A percentile compares a stretch with the other conserved stretches of the same genome.
phyloP scores from a whole-genome alignment of 2,329 filamentous ascomycete genomes.

The Eurotiales sp. region DNA sequence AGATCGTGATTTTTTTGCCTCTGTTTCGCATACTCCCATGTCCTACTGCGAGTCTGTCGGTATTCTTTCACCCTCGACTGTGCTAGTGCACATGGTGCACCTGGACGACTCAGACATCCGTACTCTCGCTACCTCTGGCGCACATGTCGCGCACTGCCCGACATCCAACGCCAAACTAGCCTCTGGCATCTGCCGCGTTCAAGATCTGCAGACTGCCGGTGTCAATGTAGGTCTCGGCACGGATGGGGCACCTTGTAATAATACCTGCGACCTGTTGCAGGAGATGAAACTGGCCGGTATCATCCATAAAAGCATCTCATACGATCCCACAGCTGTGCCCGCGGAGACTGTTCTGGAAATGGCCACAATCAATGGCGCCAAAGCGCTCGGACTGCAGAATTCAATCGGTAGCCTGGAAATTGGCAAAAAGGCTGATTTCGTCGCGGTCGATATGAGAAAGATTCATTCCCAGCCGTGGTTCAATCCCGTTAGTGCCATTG shows the following conservation, averaged over 20 bases:
- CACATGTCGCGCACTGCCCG: conserved; percentile 50
- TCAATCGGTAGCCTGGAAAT: conserved; percentile 38
- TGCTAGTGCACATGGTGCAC: conserved; percentile 53
- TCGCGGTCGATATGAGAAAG: conserved; percentile 29
- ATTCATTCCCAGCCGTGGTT: conserved; percentile 39
- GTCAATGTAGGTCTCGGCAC: conserved; percentile 51
- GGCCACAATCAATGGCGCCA: conserved; percentile 51
- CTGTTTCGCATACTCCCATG: conserved; percentile 37
- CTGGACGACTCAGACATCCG: conserved; percentile 44
- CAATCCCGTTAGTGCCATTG: conserved; percentile 38
- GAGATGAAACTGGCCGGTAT: conserved; percentile 53
- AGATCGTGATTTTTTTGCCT: conserved; percentile 38
- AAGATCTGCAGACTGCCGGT: conserved; percentile 39
- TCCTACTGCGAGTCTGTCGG: conserved; percentile 36
- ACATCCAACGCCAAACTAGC: conserved; percentile 52
- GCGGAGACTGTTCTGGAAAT: conserved; percentile 49
- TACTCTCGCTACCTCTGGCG: conserved; percentile 37
- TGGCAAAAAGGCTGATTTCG: conserved; percentile 43
- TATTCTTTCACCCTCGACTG: conserved; percentile 41
- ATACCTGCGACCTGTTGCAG: conserved; percentile 50
- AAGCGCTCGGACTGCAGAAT: conserved; percentile 43
- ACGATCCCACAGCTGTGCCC: conserved; percentile 41
- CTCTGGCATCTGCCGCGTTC: conserved; percentile 48
- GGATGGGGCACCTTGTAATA: conserved; percentile 53
- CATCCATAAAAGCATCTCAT: conserved; percentile 44